Conservation (phyloP, 2,329 filamentous ascomycete genomes). For the Albifimbria verrucaria region DNA sequence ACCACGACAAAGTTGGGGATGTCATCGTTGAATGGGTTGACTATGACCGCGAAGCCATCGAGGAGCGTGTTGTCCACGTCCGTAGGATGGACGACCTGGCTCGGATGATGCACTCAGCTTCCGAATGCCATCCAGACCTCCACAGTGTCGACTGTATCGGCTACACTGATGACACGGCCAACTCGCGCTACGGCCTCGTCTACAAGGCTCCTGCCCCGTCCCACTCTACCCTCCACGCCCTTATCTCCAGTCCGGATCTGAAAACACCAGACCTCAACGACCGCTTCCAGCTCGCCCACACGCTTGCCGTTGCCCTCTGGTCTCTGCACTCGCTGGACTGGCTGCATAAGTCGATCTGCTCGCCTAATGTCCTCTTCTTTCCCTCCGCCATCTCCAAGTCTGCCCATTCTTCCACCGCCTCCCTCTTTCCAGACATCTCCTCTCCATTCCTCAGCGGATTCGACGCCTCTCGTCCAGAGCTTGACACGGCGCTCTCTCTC, state of each 20-base stretch:
- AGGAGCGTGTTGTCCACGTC: slow-evolving; percentile 39
- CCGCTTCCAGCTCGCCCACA: slow-evolving; percentile 37
- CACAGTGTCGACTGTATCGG: slow-evolving; percentile 45
- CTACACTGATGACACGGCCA: slow-evolving; percentile 38
- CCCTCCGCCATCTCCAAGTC: slow-evolving; percentile 35
- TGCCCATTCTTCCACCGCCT: slow-evolving; percentile 27
- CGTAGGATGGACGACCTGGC: slow-evolving; percentile 44
- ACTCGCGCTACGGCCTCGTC: slow-evolving; percentile 40
- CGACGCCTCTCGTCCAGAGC: slow-evolving; percentile 51
- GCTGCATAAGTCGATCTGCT: slow-evolving; percentile 55
- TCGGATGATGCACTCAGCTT: slow-evolving; percentile 44
- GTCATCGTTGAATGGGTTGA: slow-evolving; percentile 43
- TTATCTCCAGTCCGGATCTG: slow-evolving; percentile 35
- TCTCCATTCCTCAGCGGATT: slow-evolving; percentile 49
- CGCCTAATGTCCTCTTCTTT: slow-evolving; percentile 53
- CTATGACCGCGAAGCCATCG: slow-evolving; percentile 39
- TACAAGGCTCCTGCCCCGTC: slow-evolving; percentile 34
- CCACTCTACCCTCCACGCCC: slow-evolving; percentile 35
- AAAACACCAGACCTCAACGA: slow-evolving; percentile 43
- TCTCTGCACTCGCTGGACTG: slow-evolving; percentile 52
- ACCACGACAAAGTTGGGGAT: slow-evolving; percentile 28
- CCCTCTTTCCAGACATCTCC: slow-evolving; percentile 36
- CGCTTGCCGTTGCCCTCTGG: slow-evolving; percentile 41
- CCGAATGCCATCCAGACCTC: slow-evolving; percentile 40
- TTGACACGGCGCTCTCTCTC: slow-evolving; percentile 47